A percentile compares a stretch with the other conserved stretches of the same genome.
These are phyloP conservation scores for Dioscorea alata DNA, from an alignment of 106 monocot species.

Conservation along the genomic window DNA sequence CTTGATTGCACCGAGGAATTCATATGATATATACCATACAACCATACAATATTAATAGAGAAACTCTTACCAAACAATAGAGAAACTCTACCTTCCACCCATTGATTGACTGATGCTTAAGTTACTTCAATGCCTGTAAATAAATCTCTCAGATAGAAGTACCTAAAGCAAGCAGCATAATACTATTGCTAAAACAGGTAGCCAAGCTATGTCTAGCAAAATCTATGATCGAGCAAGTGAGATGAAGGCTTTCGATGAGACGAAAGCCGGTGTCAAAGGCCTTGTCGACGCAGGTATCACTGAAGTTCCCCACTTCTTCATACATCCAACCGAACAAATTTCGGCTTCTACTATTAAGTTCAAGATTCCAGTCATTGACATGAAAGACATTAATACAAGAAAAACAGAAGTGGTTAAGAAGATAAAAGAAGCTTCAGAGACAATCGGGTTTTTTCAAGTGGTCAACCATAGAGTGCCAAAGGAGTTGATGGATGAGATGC, in stretches of 20 bases:
- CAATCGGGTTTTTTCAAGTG: not conserved
- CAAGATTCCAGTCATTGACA: not conserved
- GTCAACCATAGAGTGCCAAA: not conserved
- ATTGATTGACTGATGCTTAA: too few species aligned
- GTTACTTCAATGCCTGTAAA: too few species aligned
- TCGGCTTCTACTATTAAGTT: not conserved
- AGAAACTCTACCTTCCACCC: too few species aligned
- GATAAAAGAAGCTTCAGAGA: not conserved
- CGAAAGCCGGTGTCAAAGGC: slow-evolving; percentile 22
- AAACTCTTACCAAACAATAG: too few species aligned
- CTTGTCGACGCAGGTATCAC: slow-evolving; percentile 16
- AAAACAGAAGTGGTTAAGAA: not conserved
- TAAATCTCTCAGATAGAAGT: too few species aligned
- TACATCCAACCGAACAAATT: slow-evolving; percentile 3
- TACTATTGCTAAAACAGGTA: too few species aligned
- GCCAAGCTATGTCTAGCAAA: not conserved
- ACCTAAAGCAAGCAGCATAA: too few species aligned
- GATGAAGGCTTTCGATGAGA: slow-evolving; percentile 21
- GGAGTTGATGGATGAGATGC: not conserved
- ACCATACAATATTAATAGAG: too few species aligned
- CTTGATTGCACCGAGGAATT: too few species aligned
- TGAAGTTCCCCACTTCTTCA: slow-evolving; percentile 17
- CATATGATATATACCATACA: too few species aligned
- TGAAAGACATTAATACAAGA: not conserved
- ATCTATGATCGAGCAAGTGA: slow-evolving; percentile 11